These are phyloP conservation scores for Sporothrix brasiliensis DNA, from an alignment of 2,329 filamentous ascomycete genomes.

Conservation along the genomic window DNA sequence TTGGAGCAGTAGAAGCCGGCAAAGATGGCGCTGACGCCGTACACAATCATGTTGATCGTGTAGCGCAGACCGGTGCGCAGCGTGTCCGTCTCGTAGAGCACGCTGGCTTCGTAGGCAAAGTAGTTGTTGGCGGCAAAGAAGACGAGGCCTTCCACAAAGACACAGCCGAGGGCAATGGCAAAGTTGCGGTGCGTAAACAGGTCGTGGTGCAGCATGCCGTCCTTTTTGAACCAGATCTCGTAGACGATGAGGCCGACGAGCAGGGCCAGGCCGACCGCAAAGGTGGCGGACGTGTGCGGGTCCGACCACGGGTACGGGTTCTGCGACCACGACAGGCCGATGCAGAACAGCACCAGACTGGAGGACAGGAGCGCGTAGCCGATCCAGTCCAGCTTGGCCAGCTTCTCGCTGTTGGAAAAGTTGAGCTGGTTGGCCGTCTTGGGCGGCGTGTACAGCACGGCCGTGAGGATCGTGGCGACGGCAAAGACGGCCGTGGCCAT, in stretches of 20 bases:
- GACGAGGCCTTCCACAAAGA: conserved; percentile 46
- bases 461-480: conserved; percentile 39
- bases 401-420: conserved; percentile 42
- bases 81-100: conserved; percentile 44
- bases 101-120: conserved; percentile 46
- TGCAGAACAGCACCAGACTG: conserved; percentile 46
- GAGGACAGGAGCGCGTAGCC: conserved; percentile 44
- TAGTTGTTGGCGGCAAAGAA: conserved; percentile 50
- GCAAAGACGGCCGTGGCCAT: conserved; percentile 42
- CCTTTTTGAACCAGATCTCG: conserved; percentile 44
- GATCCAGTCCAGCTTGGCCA: conserved; percentile 46
- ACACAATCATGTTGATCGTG: conserved; percentile 43
- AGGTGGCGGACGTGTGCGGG: conserved; percentile 44
- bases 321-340: conserved; percentile 46
- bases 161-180: conserved; percentile 42
- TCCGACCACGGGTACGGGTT: conserved; percentile 48
- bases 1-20: conserved; percentile 43
- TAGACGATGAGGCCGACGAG: conserved; percentile 41
- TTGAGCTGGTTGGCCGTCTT: conserved; percentile 39
- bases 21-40: conserved; percentile 40
- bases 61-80: conserved; percentile 44
- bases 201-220: conserved; percentile 49
- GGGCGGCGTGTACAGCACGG: conserved; percentile 44
- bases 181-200: conserved; percentile 47
- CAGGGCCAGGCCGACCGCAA: conserved; percentile 43